Base-by-base conservation (phyloP, 176 grass and related monocot genomes). In the Rhipidocladum racemiflorum region DNA sequence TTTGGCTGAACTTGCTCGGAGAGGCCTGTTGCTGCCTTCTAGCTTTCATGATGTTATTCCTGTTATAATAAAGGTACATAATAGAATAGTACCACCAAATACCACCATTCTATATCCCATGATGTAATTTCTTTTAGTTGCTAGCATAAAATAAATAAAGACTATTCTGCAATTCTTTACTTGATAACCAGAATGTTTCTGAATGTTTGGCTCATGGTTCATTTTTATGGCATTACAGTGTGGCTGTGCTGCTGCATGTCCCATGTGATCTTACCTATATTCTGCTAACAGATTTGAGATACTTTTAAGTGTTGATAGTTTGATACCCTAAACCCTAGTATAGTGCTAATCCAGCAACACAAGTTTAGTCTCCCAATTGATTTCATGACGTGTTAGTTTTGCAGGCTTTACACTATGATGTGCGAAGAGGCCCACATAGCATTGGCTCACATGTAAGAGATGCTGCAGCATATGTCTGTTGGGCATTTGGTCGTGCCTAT, bases 401-500 rank as follows among this genome's bases (percentile, higher is more conserved):
- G 62, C 88, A 95, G 92, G 90, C 95, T 60, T 93, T 95, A 61
- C 92, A 98, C 83, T 98, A 93, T 84, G 95, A 98, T 75, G 77
- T 98, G 70, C 82, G 90, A 60, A 91, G 95, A 85, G 95, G 95
- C 28, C 86, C 95, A 55, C 92, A 95, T 84, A 98, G 95, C 84
- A 93, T 98, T 88, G 95, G 92, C 24, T 95, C 95, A 60, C 92
- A 94, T 86, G 95, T 98, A 77, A 94, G 95, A 77, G 95, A 98
- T 88, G 92, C 92, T 18, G 95, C 95, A 84, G 95, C 92, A 82
- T 98, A 98, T 84, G 95, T 95, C 36, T 95, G 92, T 72, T 95
- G 95, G 95, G 95, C 95, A 61, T 98, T 98, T 91, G 95, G 95
- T 72, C 84, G 95, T 79, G 92, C 95, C 45, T 98, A 98, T 87